Evolutionary conservation across 352 stramenopile species (phyloP), one percentile per base, ranked within the genome.

Genomic region (Thraustochytrium sp.): DNA sequence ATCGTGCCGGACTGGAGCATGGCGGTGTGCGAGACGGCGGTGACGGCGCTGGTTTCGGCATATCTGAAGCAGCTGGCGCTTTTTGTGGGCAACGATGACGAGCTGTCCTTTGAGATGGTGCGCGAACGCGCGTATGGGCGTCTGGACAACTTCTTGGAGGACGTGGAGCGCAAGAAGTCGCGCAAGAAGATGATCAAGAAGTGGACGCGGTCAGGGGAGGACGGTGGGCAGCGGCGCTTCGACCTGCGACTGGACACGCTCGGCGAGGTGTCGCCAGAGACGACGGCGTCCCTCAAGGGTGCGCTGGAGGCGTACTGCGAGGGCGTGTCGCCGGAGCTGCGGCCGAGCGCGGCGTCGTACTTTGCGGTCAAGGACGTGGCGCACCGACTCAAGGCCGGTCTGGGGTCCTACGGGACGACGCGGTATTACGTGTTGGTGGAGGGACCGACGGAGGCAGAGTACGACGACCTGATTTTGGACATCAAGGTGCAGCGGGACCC

Each of bases 161-260:
- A 72, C 40, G 59, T 72, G 40, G 59, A 72, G 36, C 21, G 2
- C 1, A 55, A 46, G 11, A 72, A 72, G 16, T 72, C 59, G 21
- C 34, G 59, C 23, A 72, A 72, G 59, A 72, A 72, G 26, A 72
- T 72, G 59, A 44, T 72, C 40, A 72, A 72, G 46, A 72, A 72
- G 8, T 72, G 59, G 59, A 72, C 59, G 1, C 34, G 40, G 8
- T 26, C 21, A 16, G 26, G 55, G 16, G 59, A 13, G 34, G 18
- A 72, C 26, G 26, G 21, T 1, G 59, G 59, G 13, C 11, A 21
- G 34, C 59, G 34, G 16, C 1, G 8, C 34, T 72, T 72, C 46
- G 59, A 72, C 26, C 31, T 72, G 34, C 34, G 40, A 44, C 40
- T 49, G 16, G 18, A 44, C 9, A 72, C 42, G 9, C 59, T 72